phyloP scores from a whole-genome alignment of 495 filamentous ascomycete genomes.

The Cetradonia linearis region DNA sequence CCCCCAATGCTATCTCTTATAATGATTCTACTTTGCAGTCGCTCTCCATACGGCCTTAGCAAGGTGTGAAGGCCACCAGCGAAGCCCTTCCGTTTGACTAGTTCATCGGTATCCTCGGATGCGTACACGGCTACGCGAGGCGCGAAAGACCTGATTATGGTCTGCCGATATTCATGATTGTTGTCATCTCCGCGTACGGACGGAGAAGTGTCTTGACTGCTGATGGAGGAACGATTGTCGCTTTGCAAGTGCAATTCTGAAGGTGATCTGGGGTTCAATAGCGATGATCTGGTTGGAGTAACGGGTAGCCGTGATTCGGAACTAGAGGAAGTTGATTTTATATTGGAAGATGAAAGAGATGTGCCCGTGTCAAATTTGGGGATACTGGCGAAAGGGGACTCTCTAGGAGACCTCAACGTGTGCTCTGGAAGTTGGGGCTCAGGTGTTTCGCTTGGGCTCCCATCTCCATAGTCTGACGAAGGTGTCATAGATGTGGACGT shows the following conservation, averaged over 20 bases:
- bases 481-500: conserved; percentile 6
- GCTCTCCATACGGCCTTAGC: conserved; percentile 85
- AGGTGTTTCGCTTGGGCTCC: conserved; percentile 1
- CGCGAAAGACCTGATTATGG: conserved; percentile 75
- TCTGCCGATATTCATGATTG: conserved; percentile 54
- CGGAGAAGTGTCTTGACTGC: conserved; percentile 42
- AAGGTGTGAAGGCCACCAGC: conserved; percentile 69
- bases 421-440: conserved; percentile 8
- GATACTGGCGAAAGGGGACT: conserved; percentile 4
- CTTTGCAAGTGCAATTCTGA: background rate
- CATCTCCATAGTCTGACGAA: conserved; percentile 11
- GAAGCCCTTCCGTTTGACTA: conserved; percentile 80
- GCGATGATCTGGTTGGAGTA: background rate
- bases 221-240: conserved; percentile 37
- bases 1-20: conserved; percentile 81
- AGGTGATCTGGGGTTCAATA: conserved; percentile 11
- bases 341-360: background rate
- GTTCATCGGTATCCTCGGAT: conserved; percentile 69
- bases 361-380: background rate
- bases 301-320: conserved; percentile 10
- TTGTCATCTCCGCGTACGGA: conserved; percentile 41
- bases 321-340: background rate
- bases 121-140: conserved; percentile 78
- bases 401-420: conserved; percentile 13
- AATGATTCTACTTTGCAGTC: conserved; percentile 73